Base-by-base conservation (phyloP, 192 early-diverging fungal genomes). In the Umbelopsis isabellina region DNA sequence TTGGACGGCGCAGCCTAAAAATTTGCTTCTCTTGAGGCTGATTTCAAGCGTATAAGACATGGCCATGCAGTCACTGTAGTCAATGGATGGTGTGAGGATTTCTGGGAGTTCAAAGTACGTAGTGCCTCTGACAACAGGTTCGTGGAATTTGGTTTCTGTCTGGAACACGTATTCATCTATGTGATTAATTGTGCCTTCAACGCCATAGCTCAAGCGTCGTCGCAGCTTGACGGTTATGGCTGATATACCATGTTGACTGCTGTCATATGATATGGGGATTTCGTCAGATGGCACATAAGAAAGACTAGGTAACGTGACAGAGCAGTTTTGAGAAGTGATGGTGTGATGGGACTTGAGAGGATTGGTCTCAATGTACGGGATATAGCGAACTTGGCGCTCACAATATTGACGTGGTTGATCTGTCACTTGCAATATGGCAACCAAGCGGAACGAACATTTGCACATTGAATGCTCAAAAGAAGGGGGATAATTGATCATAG, bases 401-500 rank as follows among this genome's bases (percentile, higher is more conserved):
- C 25, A 27, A 30, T 61, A 61, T 25, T 15, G 12, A 27, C 55
- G 8, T 0, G 16, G 30, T 11, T 30, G 21, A 16, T n/a, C 16
- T 8, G 16, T 0, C 2, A 30, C 27, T n/a, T 61, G 15, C 55
- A 61, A 35, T 6, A 61, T 15, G 13, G 27, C 55, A 13, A 61
- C 33, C 12, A 61, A 61, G 30, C 30, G 30, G 16, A 61, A 61
- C 13, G 55, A 35, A 16, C 55, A 61, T 3, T 30, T 61, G 55
- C 55, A 61, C 55, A 61, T 33, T 0, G 7, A 16, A 6, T 61
- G 55, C 16, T 35, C 55, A 8, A 37, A 61, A 4, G 68, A 53
- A 22, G 76, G 72, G 15, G 76, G 76, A 30, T 78, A 78, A 35
- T 78, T 78, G 9, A 73, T 49, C 35, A 65, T 44, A 27, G 76